Evolutionary conservation across 352 stramenopile species (phyloP).

Genomic region (Phytophthora pisi): DNA sequence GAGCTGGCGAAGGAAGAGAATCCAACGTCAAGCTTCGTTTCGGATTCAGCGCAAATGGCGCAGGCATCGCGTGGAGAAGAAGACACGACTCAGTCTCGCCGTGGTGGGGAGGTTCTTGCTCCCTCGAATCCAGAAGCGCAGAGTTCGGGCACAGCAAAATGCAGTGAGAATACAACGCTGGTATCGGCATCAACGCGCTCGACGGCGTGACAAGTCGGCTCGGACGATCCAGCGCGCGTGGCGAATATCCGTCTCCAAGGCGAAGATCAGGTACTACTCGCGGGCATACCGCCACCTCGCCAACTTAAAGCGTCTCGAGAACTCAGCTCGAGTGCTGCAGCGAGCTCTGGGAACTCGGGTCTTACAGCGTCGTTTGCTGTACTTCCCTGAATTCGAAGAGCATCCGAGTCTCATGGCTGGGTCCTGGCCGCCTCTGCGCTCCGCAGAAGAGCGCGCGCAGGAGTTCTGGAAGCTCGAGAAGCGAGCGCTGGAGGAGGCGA

Average conservation of each 20-base stretch:
- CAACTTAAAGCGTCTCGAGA: slow-evolving; percentile 34
- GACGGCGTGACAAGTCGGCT: slow-evolving; percentile 16
- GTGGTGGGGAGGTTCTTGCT: slow-evolving; percentile 34
- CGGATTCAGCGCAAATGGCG: slow-evolving; percentile 51
- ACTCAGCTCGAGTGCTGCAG: slow-evolving; percentile 55
- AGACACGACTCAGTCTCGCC: slow-evolving; percentile 12
- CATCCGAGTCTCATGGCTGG: slow-evolving; percentile 35
- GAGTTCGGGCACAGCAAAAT: slow-evolving; percentile 9
- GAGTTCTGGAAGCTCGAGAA: slow-evolving; percentile 30
- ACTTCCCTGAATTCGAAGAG: slow-evolving; percentile 31
- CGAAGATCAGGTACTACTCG: slow-evolving; percentile 40
- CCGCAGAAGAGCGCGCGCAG: slow-evolving; percentile 17
- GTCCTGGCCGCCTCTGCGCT: slow-evolving; percentile 17
- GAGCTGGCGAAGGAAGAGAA: slow-evolving; percentile 15
- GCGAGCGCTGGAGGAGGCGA: slow-evolving; percentile 25
- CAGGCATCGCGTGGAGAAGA: slow-evolving; percentile 7
- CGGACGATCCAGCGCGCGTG: slow-evolving; percentile 52
- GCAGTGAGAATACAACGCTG: slow-evolving; percentile 40
- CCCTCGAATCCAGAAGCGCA: slow-evolving; percentile 16
- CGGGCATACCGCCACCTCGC: slow-evolving; percentile 37
- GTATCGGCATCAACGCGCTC: slow-evolving; percentile 18
- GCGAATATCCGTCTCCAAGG: slow-evolving; percentile 42
- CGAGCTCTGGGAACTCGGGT: slow-evolving; percentile 33
- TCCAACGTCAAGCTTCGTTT: slow-evolving; percentile 30
- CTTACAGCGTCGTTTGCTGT: slow-evolving; percentile 40